Percentiles rank a stretch among this genome's conserved stretches.
phyloP scores from a whole-genome alignment of 225 moss, liverwort and hornwort species.

The Physcomitrium patens region DNA sequence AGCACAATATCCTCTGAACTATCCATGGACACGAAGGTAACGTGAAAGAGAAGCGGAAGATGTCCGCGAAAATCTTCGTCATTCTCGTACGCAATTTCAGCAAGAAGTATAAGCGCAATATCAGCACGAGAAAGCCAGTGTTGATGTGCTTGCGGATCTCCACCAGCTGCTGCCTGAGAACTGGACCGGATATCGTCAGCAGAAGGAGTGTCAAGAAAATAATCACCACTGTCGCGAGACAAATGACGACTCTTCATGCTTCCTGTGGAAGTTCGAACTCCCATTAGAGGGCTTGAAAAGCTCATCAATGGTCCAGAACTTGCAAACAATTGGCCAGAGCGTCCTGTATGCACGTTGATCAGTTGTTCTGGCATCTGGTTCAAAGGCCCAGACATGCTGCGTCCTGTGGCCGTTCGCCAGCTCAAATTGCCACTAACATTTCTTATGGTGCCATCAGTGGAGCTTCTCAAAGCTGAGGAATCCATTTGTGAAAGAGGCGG shows the following conservation, averaged over 20 bases:
- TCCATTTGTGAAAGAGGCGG: constrained; percentile 76
- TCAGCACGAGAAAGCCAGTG: constrained; percentile 99
- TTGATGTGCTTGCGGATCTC: constrained; percentile 89
- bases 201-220: constrained; percentile 86
- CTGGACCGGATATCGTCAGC: constrained; percentile 85
- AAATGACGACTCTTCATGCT: constrained; percentile 97
- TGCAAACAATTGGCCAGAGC: constrained; percentile 95
- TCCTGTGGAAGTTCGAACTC: constrained; percentile 94
- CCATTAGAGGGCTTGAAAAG: constrained; percentile 90
- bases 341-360: constrained; percentile 89
- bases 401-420: constrained; percentile 97
- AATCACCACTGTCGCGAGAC: constrained; percentile 98
- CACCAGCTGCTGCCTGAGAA: constrained; percentile 66
- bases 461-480: constrained; percentile 81
- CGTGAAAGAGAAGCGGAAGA: constrained; percentile 97
- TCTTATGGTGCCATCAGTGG: constrained; percentile 85
- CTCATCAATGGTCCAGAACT: constrained; percentile 96
- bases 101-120: constrained; percentile 93
- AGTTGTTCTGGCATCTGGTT: constrained; percentile 90
- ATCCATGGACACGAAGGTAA: constrained; percentile 99
- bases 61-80: constrained; percentile 99
- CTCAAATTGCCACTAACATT: constrained; percentile 97
- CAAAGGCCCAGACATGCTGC: constrained; percentile 93
- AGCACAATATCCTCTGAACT: constrained; percentile 99
- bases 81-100: constrained; percentile 98